Base-by-base conservation (phyloP, 352 stramenopile genomes). In the Bremia lactucae region DNA sequence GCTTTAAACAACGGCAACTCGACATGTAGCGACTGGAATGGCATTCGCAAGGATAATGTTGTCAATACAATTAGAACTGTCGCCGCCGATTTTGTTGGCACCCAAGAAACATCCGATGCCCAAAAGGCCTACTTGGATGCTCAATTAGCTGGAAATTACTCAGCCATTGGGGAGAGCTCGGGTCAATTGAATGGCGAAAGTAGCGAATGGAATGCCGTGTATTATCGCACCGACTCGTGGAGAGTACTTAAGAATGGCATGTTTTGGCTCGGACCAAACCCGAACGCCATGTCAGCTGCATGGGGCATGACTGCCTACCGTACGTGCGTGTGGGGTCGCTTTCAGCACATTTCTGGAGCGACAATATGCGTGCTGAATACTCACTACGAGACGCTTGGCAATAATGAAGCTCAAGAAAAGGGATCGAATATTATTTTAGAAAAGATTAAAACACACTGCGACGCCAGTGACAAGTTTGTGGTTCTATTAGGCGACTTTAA, bases 311-410 rank as follows among this genome's bases (percentile, higher is more conserved):
- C 41, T 20, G 86, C 87, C 52, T 85, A 84, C 49, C 74, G 77
- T 10, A 83, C 72, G 15, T 73, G 57, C 31, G 67, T 81, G 13
- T 85, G 65, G 57, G 77, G 65, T 3, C 77, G 77, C 34, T 90
- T 90, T 58, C 39, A 86, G 45, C 72, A 87, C 51, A 69, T 42
- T n/a, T 77, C 63, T 1, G 70, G 72, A 11, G 50, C 71, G 10
- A 84, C 68, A 0, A 72, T 83, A 1, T 90, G 77, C 22, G 52
- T 90, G 11, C 41, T 87, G 21, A 90, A 90, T 55, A 87, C 77
- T 34, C 77, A 87, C 63, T 90, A 83, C 49, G 77, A 90, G 57
- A 90, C 72, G 1, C 74, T 71, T 13, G 77, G 77, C 4, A 85
- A 87, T 14, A 63, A 86, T 22, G 62, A 79, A 31, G 73, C 73